phyloP scores from a whole-genome alignment of 1,284 basidiomycete genomes.

The Peniophora sp. region DNA sequence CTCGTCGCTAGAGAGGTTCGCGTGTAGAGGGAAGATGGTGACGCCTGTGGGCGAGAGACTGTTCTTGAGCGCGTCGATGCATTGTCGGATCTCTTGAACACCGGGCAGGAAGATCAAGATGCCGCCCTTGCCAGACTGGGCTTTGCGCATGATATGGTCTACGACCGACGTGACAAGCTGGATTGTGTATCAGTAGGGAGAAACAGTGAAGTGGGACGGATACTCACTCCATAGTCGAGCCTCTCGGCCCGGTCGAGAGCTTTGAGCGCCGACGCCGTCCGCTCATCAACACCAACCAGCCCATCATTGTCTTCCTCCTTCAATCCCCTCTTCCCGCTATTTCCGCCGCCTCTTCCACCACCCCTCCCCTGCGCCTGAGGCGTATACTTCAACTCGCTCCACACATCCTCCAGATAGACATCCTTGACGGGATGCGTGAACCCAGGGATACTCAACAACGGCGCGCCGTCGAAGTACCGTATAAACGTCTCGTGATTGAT shows the following conservation, averaged over 20 bases:
- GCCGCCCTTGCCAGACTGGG: slow-evolving; percentile 43
- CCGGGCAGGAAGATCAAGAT: slow-evolving; percentile 88
- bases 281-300: slow-evolving; percentile 49
- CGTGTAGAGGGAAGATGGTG: slow-evolving; percentile 79
- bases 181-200: slow-evolving; percentile 2
- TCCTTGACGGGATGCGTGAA: slow-evolving; percentile 76
- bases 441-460: slow-evolving; percentile 80
- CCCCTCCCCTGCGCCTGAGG: slow-evolving; percentile 17
- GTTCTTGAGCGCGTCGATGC: slow-evolving; percentile 59
- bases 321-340: slow-evolving; percentile 34
- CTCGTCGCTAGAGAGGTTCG: slow-evolving; percentile 81
- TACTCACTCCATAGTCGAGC: slow-evolving; percentile 65
- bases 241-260: slow-evolving; percentile 54
- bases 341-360: slow-evolving; percentile 8
- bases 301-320: slow-evolving; percentile 39
- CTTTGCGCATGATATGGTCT: slow-evolving; percentile 52
- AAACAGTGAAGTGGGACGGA: not conserved
- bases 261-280: slow-evolving; percentile 49
- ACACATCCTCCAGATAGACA: slow-evolving; percentile 68
- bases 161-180: slow-evolving; percentile 68
- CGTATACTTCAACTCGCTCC: slow-evolving; percentile 29
- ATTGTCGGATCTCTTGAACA: slow-evolving; percentile 81
- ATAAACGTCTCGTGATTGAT: slow-evolving; percentile 83
- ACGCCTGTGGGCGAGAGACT: slow-evolving; percentile 30
- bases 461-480: slow-evolving; percentile 76